Percentiles rank a stretch among this genome's conserved stretches.
phyloP scores from a whole-genome alignment of 192 early-diverging fungal genomes.

The Fimicolochytrium jonesii region DNA sequence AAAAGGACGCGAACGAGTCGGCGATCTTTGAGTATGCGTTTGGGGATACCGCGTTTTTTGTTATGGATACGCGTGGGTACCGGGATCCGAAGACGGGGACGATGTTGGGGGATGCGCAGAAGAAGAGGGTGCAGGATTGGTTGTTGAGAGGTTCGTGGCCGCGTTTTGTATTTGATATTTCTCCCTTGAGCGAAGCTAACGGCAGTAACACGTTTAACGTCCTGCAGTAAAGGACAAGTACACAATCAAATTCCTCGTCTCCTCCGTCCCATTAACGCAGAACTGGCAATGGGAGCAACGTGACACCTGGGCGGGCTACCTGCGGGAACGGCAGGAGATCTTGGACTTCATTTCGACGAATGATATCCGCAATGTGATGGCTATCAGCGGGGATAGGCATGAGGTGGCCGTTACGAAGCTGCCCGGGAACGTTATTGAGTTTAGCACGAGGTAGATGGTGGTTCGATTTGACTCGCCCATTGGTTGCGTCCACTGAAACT shows the following conservation, averaged over 20 bases:
- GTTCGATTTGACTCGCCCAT: neutral
- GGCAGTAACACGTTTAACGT: too few species aligned
- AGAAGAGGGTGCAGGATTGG: slow-evolving; percentile 22
- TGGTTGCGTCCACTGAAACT: neutral
- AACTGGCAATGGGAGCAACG: slow-evolving; percentile 22
- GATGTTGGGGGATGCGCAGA: slow-evolving; percentile 24
- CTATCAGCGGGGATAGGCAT: slow-evolving; percentile 28
- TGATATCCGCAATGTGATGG: slow-evolving; percentile 23
- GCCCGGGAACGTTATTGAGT: slow-evolving; percentile 28
- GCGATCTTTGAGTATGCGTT: slow-evolving; percentile 24
- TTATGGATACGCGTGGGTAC: slow-evolving; percentile 26
- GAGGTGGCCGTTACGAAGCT: slow-evolving; percentile 24
- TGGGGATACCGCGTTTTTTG: slow-evolving; percentile 30
- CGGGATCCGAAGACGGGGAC: slow-evolving; percentile 13
- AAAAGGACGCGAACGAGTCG: slow-evolving; percentile 16
- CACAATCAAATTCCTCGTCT: slow-evolving; percentile 27
- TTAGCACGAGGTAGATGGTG: slow-evolving; percentile 26
- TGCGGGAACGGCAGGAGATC: slow-evolving; percentile 30
- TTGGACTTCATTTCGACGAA: slow-evolving; percentile 26
- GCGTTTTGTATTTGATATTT: too few species aligned
- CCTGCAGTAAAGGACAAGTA: slow-evolving; percentile 18
- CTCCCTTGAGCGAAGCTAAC: too few species aligned
- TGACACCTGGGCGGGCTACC: slow-evolving; percentile 24
- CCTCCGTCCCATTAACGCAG: slow-evolving; percentile 27
- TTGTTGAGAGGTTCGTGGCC: slow-evolving; percentile 16